Base-by-base conservation (phyloP, 805 yeast genomes). In the Candida sphagnicola region DNA sequence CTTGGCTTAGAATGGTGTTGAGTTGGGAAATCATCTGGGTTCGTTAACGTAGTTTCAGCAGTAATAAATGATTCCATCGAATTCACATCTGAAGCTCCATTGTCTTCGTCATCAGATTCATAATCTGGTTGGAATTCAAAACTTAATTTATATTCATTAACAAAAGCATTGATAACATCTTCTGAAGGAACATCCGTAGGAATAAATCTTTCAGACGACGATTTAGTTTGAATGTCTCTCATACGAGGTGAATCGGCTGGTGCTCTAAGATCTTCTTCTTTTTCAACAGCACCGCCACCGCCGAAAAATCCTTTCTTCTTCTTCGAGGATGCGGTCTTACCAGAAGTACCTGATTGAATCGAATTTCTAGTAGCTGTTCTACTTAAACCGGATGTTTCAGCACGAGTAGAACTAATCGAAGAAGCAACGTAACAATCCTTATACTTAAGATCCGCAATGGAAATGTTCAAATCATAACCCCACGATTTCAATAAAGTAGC, bases 401-500 rank as follows among this genome's bases (percentile, higher is more conserved):
- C 42, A 28, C 34, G 35, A 13, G 37, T 34, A 6, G 25, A 26
- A n/a, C 45, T 42, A 4, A 42, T 39, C 3, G 53, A 44, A 5
- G 71, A 62, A 14, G 63, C 53, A 15, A 65, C 59, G 39, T 50
- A 65, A 31, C 66, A 55, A 34, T 57, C 61, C 25, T 50, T 49
- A 40, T 46, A 57, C 18, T 45, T 42, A 23, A 67, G 36, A 36
- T 66, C 72, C 8, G 51, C 56, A 12, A 36, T 37, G 5, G 56
- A 45, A 26, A 68, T 49, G 29, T 49, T 49, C 14, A 75, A 43
- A 0, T 48, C 55, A 50, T 73, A 67, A 4, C 86, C 88, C 71
- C 81, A 71, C 42, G 67, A 75, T 47, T 75, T 77, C 46, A 85
- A 63, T 34, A 79, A 50, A 49, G 78, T 72, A 35, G 82, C 79